Base-by-base conservation (phyloP, 345 rosid genomes). In the Pugionium cornutum region DNA sequence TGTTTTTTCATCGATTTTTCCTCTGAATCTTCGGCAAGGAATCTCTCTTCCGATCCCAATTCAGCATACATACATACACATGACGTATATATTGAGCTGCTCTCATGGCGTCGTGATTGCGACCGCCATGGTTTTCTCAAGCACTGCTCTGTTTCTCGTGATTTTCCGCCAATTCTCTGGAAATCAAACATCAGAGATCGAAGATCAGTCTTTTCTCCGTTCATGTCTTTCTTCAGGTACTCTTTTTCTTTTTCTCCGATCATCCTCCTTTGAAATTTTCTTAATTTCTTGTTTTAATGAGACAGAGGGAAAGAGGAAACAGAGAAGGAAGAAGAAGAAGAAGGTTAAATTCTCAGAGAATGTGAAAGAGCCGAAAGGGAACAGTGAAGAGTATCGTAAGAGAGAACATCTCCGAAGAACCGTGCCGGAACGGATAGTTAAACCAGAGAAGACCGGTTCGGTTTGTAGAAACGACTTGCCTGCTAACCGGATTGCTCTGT, bases 111-210 rank as follows among this genome's bases (percentile, higher is more conserved):
- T 91, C 53, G 87, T 86, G 25, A 67, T 91, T 28, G 98, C 90
- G 5, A 82, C 96, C 0, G 95, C 91, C 61, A 86, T 91, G 90
- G 86, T 79, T 2, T 86, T 91, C 65, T 89, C 98, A 27, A 82
- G 77, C 72, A 86, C 98, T 27, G 81, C 83, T 31, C 75, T 91
- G 56, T 83, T 79, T 62, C 83, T 91, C 2, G 79, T 92, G 6
- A 77, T 86, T 41, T 84, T 92, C 50, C 83, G 81, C 76, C 83
- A 78, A 27, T 46, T 69, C 40, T 68, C 74, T 47, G 61, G 53
- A 34, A 76, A 49, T 58, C 75, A 41, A 1, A 69, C 74, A 42
- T 47, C 81, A 48, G 50, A 18, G 4, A 52, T 39, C 58, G 1
- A 18, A 18, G 44, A 67, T 26, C 65, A 59, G 27, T 57, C 34